Conservation (phyloP, 2,329 filamentous ascomycete genomes). For the Gliomastix tumulicola region DNA sequence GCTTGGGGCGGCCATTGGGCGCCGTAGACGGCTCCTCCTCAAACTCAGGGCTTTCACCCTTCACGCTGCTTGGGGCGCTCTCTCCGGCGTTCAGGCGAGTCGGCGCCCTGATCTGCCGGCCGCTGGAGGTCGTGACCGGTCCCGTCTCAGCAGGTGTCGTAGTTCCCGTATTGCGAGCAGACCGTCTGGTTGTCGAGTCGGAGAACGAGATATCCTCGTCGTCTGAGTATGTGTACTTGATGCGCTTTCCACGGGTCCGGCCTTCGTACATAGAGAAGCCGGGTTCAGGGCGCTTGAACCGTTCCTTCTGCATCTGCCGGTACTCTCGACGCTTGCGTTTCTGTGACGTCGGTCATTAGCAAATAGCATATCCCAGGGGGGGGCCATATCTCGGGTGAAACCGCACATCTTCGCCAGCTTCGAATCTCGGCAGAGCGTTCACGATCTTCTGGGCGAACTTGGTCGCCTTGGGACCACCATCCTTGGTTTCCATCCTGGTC, state of each 20-base stretch:
- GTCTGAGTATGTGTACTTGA: conserved; percentile 94
- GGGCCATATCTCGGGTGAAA: too few relatives aligned
- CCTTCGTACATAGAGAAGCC: conserved; percentile 95
- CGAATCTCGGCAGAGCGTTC: conserved; percentile 79
- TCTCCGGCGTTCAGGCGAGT: conserved; percentile 51
- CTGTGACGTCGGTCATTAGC: conserved; percentile 32
- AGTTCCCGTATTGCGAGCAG: conserved; percentile 66
- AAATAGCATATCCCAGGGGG: too few relatives aligned
- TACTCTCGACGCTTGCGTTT: conserved; percentile 94
- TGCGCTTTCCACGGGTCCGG: conserved; percentile 88
- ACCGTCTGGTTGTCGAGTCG: conserved; percentile 60
- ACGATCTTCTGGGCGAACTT: conserved; percentile 71
- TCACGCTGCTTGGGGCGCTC: conserved; percentile 38
- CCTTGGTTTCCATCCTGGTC: conserved; percentile 67
- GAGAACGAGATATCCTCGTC: conserved; percentile 68
- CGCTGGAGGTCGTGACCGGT: conserved; percentile 70
- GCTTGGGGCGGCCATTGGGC: conserved; percentile 39
- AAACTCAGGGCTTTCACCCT: conserved; percentile 33
- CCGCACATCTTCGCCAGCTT: conserved; percentile 81
- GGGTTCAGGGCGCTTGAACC: conserved; percentile 79
- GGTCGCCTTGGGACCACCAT: conserved; percentile 75
- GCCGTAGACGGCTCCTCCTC: conserved; percentile 32
- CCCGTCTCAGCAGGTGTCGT: conserved; percentile 65
- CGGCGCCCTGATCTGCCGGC: conserved; percentile 71
- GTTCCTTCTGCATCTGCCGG: conserved; percentile 74